Conservation (phyloP, 352 stramenopile species). For the Globisporangium sylvaticum region DNA sequence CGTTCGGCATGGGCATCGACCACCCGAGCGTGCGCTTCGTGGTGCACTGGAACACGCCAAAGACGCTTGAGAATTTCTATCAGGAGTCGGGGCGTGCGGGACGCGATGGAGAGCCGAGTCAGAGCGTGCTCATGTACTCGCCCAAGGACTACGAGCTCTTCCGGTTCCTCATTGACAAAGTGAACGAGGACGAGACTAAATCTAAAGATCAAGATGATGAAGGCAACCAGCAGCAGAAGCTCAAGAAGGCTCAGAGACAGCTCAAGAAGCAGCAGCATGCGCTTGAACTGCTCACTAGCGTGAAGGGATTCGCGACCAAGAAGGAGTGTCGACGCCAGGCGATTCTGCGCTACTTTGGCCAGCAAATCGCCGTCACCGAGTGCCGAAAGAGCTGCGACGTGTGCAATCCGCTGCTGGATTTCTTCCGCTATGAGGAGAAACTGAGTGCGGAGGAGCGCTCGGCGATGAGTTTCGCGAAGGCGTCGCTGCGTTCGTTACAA, state of each 20-base stretch:
- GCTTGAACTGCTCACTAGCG: slow-evolving; percentile 30
- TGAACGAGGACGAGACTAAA: not conserved
- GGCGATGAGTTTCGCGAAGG: slow-evolving; percentile 7
- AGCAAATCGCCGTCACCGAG: slow-evolving; percentile 38
- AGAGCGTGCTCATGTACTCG: slow-evolving; percentile 86
- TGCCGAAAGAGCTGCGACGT: slow-evolving; percentile 52
- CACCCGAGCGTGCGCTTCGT: slow-evolving; percentile 89
- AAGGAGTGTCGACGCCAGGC: slow-evolving; percentile 51
- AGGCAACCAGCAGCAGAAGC: slow-evolving; percentile 4
- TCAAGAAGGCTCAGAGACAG: slow-evolving; percentile 13
- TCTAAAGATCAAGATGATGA: not conserved
- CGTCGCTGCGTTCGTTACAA: slow-evolving; percentile 7
- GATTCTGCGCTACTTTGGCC: slow-evolving; percentile 54
- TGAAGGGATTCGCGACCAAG: slow-evolving; percentile 40
- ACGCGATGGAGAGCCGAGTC: slow-evolving; percentile 85
- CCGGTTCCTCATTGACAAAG: slow-evolving; percentile 42
- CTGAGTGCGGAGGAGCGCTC: slow-evolving; percentile 16
- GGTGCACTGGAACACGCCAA: slow-evolving; percentile 85
- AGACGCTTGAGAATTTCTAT: slow-evolving; percentile 94
- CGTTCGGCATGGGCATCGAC: slow-evolving; percentile 93
- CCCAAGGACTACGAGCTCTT: slow-evolving; percentile 45
- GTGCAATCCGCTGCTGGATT: slow-evolving; percentile 49
- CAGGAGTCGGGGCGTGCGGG: slow-evolving; percentile 95
- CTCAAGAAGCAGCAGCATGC: slow-evolving; percentile 16
- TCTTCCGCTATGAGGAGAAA: slow-evolving; percentile 49